Evolutionary conservation across 2,329 filamentous ascomycete genomes (phyloP).

Genomic region (Tolypocladium tropicale): DNA sequence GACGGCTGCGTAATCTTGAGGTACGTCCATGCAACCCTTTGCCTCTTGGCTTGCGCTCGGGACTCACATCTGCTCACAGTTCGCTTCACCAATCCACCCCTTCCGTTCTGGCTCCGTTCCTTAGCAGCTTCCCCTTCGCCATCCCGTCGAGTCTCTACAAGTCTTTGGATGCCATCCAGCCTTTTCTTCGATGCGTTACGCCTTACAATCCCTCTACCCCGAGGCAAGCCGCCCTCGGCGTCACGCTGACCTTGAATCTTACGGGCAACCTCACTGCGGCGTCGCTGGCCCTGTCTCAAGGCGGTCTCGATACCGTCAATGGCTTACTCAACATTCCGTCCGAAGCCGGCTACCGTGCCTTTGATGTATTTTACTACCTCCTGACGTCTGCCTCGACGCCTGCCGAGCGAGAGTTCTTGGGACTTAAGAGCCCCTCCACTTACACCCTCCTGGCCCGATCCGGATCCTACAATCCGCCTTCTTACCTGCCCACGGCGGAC

Average conservation of each 20-base stretch:
- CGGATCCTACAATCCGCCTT: conserved; percentile 74
- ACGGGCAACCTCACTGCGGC: conserved; percentile 69
- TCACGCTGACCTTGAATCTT: conserved; percentile 73
- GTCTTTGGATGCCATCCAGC: conserved; percentile 69
- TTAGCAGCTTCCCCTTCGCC: conserved; percentile 68
- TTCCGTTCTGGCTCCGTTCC: conserved; percentile 71
- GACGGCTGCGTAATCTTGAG: conserved; percentile 87
- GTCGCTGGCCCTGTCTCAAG: conserved; percentile 68
- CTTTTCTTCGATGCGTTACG: conserved; percentile 80
- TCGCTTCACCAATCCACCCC: conserved; percentile 84
- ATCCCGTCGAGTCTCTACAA: conserved; percentile 68
- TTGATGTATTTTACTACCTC: conserved; percentile 97
- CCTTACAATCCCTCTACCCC: conserved; percentile 80
- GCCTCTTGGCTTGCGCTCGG: neutral
- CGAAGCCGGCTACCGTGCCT: conserved; percentile 77
- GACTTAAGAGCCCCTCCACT: conserved; percentile 63
- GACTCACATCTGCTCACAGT: conserved; percentile 30
- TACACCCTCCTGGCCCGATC: conserved; percentile 77
- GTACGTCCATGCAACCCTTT: conserved; percentile 37
- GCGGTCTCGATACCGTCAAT: conserved; percentile 73
- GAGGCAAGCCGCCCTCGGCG: conserved; percentile 69
- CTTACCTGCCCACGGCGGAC: conserved; percentile 84
- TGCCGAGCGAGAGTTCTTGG: conserved; percentile 80
- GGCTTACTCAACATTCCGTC: conserved; percentile 74
- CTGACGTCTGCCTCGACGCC: conserved; percentile 83